phyloP scores from a whole-genome alignment of 2,329 filamentous ascomycete species.

The Neonectria punicea region DNA sequence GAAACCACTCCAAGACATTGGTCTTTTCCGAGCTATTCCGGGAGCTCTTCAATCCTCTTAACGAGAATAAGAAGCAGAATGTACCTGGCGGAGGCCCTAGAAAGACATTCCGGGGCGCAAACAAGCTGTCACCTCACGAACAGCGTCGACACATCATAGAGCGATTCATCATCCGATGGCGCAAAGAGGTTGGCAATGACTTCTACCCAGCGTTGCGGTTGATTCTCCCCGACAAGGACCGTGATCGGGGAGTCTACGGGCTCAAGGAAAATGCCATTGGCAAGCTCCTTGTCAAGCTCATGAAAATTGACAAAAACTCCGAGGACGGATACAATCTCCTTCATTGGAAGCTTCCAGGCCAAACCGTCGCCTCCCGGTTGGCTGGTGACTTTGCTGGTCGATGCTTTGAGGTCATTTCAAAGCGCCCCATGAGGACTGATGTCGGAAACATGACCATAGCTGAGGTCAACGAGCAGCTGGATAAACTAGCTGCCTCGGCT shows the following conservation, averaged over 20 bases:
- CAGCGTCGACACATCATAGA: slow-evolving; percentile 83
- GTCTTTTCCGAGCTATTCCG: slow-evolving; percentile 83
- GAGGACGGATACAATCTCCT: slow-evolving; percentile 87
- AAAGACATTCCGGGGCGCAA: slow-evolving; percentile 67
- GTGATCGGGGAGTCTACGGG: slow-evolving; percentile 91
- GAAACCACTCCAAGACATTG: slow-evolving; percentile 81
- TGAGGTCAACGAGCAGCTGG: slow-evolving; percentile 88
- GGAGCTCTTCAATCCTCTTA: slow-evolving; percentile 82
- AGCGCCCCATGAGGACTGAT: slow-evolving; percentile 79
- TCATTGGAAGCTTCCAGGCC: slow-evolving; percentile 91
- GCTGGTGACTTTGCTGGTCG: slow-evolving; percentile 93
- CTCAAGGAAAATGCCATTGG: slow-evolving; percentile 93
- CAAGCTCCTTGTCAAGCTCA: slow-evolving; percentile 88
- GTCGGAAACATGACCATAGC: slow-evolving; percentile 85
- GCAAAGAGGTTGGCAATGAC: slow-evolving; percentile 87
- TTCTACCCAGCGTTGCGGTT: slow-evolving; percentile 93
- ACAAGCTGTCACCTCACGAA: slow-evolving; percentile 77
- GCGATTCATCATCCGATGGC: slow-evolving; percentile 87
- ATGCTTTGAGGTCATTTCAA: slow-evolving; percentile 87
- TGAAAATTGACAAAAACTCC: slow-evolving; percentile 91
- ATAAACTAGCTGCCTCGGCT: slow-evolving; percentile 77
- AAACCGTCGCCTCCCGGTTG: slow-evolving; percentile 68
- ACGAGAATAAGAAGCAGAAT: slow-evolving; percentile 82
- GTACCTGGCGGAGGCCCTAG: slow-evolving; percentile 66
- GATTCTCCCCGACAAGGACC: slow-evolving; percentile 92